These are phyloP conservation scores for Borovskyia barvae DNA, from an alignment of 208 protist genomes.

Conservation along the genomic window DNA sequence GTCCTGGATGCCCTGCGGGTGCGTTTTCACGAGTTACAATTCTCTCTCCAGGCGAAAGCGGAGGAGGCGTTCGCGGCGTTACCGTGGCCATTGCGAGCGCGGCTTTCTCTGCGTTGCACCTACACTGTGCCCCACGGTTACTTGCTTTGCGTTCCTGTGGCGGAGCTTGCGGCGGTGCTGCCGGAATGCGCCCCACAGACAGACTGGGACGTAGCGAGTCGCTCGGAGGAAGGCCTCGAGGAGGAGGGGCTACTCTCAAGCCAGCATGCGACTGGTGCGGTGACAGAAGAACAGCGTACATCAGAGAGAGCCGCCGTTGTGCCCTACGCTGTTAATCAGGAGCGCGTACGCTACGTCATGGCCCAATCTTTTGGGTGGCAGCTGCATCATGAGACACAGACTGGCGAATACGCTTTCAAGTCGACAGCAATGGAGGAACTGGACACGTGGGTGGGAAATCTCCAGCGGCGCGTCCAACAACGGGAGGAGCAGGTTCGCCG, in stretches of 20 bases:
- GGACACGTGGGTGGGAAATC: conserved; percentile 72
- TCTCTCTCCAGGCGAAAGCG: conserved; percentile 25
- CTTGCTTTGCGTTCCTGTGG: conserved; percentile 22
- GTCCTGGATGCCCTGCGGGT: conserved; percentile 35
- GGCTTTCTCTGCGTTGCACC: conserved; percentile 24
- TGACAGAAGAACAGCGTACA: too few relatives aligned
- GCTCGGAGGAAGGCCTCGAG: not conserved
- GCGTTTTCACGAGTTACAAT: conserved; percentile 19
- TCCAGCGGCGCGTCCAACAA: conserved; percentile 54
- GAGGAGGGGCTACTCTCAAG: not conserved
- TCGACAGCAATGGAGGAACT: conserved; percentile 52
- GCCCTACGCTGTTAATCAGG: too few relatives aligned
- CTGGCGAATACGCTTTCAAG: conserved; percentile 65
- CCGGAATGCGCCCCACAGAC: too few relatives aligned
- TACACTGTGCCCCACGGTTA: conserved; percentile 33
- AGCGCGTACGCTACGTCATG: conserved; percentile 18
- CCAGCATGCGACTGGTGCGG: too few relatives aligned
- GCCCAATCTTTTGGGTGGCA: conserved; percentile 28
- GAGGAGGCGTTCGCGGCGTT: conserved; percentile 21
- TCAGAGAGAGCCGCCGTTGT: too few relatives aligned
- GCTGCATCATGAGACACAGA: conserved; percentile 30
- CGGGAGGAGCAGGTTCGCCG: conserved; percentile 65
- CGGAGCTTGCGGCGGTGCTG: conserved; percentile 5
- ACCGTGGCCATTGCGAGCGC: conserved; percentile 16
- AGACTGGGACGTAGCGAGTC: not conserved